These are phyloP conservation scores for Yarrowia alimentaria DNA, from an alignment of 805 yeast genomes.

Conservation along the genomic window DNA sequence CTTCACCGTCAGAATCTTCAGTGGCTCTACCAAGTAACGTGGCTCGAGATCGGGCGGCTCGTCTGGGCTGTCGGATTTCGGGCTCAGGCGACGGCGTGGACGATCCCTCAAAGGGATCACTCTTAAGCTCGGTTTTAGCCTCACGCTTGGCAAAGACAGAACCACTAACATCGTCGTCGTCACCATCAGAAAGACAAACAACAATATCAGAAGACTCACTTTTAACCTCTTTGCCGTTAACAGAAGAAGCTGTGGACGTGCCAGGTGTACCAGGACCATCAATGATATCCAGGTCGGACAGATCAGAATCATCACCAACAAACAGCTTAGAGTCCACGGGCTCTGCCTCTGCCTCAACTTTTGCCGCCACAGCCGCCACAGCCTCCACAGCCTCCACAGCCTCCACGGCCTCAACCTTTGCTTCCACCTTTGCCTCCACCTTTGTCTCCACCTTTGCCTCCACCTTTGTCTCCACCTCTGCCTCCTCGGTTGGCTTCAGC, in stretches of 20 bases:
- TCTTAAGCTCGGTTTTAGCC: too few species aligned
- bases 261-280: slow-evolving; percentile 18
- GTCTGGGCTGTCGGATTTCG: too few species aligned
- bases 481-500: too few species aligned
- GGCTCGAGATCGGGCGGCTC: slow-evolving; percentile 1
- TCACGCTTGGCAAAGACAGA: too few species aligned
- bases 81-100: too few species aligned
- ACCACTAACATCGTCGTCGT: not conserved
- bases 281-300: slow-evolving; percentile 7
- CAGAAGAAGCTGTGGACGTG: slow-evolving; percentile 11
- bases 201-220: not conserved
- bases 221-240: not conserved
- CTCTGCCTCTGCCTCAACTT: too few species aligned
- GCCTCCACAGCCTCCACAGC: too few species aligned
- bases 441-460: not conserved
- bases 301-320: slow-evolving; percentile 1
- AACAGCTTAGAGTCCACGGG: not conserved
- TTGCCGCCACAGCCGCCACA: too few species aligned
- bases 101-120: too few species aligned
- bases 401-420: not conserved
- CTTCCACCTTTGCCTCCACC: too few species aligned
- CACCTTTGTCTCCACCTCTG: not conserved
- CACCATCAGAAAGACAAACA: not conserved
- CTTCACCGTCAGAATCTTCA: slow-evolving; percentile 9
- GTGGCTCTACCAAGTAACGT: not conserved